phyloP scores from a whole-genome alignment of 225 moss, liverwort and hornwort genomes.

The Ulota crispa region DNA sequence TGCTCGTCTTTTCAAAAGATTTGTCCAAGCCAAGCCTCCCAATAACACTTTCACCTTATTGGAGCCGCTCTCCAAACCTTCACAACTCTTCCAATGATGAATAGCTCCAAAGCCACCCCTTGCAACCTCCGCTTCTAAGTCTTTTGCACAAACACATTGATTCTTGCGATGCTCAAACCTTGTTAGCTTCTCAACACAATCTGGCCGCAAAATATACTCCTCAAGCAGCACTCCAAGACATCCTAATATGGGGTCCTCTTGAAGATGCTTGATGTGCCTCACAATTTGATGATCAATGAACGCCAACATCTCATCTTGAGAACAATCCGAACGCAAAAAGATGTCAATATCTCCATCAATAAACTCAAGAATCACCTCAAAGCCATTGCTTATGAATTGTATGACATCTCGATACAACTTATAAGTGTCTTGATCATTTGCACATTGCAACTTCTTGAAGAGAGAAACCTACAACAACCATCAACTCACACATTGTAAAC shows the following conservation, averaged over 20 bases:
- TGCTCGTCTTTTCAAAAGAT: neutral
- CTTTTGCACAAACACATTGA: neutral
- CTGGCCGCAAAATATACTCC: neutral
- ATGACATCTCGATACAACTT: too few species aligned
- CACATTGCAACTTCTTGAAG: too few species aligned
- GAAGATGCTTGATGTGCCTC: neutral
- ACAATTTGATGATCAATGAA: neutral
- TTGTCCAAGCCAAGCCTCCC: neutral
- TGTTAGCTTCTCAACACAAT: neutral
- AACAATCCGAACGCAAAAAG: neutral
- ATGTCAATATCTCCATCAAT: neutral
- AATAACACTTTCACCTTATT: neutral
- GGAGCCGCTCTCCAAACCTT: fast-evolving
- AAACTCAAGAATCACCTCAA: too few species aligned
- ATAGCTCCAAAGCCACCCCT: neutral
- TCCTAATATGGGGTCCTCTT: neutral
- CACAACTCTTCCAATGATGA: neutral
- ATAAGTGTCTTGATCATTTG: too few species aligned
- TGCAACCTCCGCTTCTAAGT: neutral
- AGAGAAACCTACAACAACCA: too few species aligned
- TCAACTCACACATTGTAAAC: too few species aligned
- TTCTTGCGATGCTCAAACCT: fast-evolving
- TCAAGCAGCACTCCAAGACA: neutral
- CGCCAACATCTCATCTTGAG: neutral
- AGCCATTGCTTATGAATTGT: too few species aligned